These are phyloP conservation scores for Zalaria obscura DNA, from an alignment of 2,329 filamentous ascomycete genomes.

Conservation along the genomic window DNA sequence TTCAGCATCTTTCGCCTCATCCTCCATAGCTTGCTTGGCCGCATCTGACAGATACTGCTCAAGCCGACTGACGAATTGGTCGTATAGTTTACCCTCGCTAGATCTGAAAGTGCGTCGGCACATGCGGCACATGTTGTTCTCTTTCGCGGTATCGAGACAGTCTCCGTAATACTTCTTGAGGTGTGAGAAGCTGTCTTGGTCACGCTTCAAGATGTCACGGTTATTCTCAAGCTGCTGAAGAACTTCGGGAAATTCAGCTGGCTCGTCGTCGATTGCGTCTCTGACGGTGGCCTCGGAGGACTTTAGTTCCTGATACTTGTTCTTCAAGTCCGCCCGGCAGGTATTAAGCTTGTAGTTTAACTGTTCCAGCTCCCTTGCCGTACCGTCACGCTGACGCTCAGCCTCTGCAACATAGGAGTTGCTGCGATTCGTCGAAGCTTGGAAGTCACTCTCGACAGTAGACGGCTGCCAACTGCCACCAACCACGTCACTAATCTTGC, in stretches of 20 bases:
- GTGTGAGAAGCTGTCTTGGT: constrained; percentile 54
- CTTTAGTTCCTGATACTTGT: constrained; percentile 48
- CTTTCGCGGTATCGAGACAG: constrained; percentile 50
- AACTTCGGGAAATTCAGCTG: constrained; percentile 36
- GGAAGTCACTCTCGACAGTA: constrained; percentile 57
- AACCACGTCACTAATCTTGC: constrained; percentile 53
- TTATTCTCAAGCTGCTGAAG: constrained; percentile 36
- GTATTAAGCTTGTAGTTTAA: constrained; percentile 59
- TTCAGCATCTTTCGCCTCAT: constrained; percentile 48
- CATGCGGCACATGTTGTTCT: constrained; percentile 60
- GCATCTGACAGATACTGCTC: constrained; percentile 31
- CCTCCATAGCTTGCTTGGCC: constrained; percentile 31
- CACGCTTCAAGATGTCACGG: constrained; percentile 41
- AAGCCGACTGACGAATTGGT: constrained; percentile 53
- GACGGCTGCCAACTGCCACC: constrained; percentile 53
- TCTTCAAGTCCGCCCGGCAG: constrained; percentile 47
- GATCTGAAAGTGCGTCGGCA: constrained; percentile 55
- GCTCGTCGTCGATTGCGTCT: constrained; percentile 40
- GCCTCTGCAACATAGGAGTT: constrained; percentile 45
- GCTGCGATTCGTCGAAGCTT: constrained; percentile 46
- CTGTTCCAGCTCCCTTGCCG: constrained; percentile 60
- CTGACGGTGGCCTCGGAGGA: constrained; percentile 44
- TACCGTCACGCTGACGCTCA: constrained; percentile 55
- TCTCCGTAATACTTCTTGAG: constrained; percentile 54
- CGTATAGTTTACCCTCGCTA: constrained; percentile 41